phyloP scores from a whole-genome alignment of 78 protist species.

The Dictyostelium purpureum region DNA sequence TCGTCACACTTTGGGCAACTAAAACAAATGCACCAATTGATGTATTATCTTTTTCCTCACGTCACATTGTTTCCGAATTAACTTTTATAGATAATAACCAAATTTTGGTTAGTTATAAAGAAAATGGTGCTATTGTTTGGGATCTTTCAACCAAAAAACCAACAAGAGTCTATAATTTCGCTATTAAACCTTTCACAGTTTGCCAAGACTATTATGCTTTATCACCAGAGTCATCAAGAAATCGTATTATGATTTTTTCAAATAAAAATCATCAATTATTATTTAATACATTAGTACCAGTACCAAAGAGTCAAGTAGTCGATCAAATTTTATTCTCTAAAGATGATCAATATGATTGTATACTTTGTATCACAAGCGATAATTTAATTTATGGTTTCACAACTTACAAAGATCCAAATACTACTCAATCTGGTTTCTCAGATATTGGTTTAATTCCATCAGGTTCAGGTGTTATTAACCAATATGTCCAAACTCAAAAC shows the following conservation, averaged over 20 bases:
- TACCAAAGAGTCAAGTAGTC: not conserved
- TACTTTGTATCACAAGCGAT: not conserved
- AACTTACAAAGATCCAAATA: not conserved
- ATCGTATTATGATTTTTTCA: constrained; percentile 1
- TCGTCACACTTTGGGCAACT: not conserved
- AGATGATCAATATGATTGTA: constrained; percentile 12
- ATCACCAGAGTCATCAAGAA: not conserved
- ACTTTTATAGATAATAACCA: not conserved
- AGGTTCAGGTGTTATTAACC: not conserved
- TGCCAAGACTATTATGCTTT: not conserved
- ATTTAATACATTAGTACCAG: not conserved
- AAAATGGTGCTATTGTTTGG: constrained; percentile 7
- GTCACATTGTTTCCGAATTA: not conserved
- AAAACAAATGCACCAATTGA: not conserved
- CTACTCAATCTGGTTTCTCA: too few species aligned
- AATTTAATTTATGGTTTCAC: constrained; percentile 6
- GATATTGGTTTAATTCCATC: not conserved
- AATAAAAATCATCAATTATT: not conserved
- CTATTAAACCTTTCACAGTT: not conserved
- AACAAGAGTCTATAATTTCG: not conserved
- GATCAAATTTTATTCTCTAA: constrained; percentile 15
- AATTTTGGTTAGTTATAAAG: not conserved
- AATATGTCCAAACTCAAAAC: not conserved
- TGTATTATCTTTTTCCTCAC: not conserved
- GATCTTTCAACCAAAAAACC: not conserved